These are phyloP conservation scores for Prorocentrum cordatum DNA, from an alignment of 169 alveolate species.

Conservation along the genomic window DNA sequence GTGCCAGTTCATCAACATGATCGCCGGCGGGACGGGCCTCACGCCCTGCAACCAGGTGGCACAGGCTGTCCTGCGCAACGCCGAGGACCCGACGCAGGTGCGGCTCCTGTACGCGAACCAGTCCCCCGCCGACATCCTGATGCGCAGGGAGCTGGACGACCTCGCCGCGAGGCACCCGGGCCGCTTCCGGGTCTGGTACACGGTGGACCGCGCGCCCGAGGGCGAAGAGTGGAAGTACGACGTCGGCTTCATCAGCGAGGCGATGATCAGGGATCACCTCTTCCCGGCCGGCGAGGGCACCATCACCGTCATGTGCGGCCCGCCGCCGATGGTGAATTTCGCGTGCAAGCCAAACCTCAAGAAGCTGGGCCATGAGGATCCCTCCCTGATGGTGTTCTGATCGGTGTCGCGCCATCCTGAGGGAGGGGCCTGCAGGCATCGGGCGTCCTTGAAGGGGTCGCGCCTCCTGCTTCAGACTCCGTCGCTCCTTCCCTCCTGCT, in stretches of 20 bases:
- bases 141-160: conserved; percentile 72
- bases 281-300: conserved; percentile 75
- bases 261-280: conserved; percentile 72
- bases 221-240: too few relatives aligned
- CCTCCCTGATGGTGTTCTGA: conserved; percentile 39
- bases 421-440: too few relatives aligned
- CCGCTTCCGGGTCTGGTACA: conserved; percentile 65
- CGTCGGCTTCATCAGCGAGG: conserved; percentile 76
- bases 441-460: too few relatives aligned
- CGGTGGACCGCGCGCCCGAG: conserved; percentile 67
- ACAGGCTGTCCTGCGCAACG: conserved; percentile 66
- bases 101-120: conserved; percentile 77
- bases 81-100: conserved; percentile 61
- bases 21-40: conserved; percentile 82
- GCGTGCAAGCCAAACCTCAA: conserved; percentile 52
- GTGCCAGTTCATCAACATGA: conserved; percentile 72
- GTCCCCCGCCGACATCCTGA: conserved; percentile 77
- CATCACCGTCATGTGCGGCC: conserved; percentile 78
- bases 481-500: too few relatives aligned
- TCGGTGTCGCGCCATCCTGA: too few relatives aligned
- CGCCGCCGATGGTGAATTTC: conserved; percentile 75
- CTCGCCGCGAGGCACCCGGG: conserved; percentile 66
- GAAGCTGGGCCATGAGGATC: conserved; percentile 23
- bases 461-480: too few relatives aligned
- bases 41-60: conserved; percentile 77